Evolutionary conservation across 2,329 filamentous ascomycete genomes (phyloP), one percentile per base, ranked within the genome.

Genomic region (Beauveria scarabaeidicola): DNA sequence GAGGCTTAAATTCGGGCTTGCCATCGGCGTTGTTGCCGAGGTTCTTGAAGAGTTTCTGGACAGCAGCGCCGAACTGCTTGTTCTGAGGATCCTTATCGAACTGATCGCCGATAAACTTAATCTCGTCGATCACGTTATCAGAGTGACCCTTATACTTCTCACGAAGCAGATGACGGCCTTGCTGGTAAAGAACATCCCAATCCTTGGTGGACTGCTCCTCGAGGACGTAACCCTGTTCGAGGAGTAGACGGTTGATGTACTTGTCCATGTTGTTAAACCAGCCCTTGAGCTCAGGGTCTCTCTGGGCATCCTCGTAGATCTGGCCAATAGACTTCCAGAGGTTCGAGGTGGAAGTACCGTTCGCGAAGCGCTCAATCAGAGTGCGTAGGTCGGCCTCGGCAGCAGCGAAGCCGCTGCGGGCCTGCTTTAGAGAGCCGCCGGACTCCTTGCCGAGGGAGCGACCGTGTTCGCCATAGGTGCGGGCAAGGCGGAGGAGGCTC

Each of bases 291-390:
- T 97, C 90, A 0, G 87, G 84, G 65, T 99, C 94, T 21, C 81
- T 81, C 64, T 97, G 90, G 5, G 94, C 91, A 71, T 96, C 90
- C 53, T 79, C 78, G 77, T 97, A 97, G 66, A 99, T 87, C 64
- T 85, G 82, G 65, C 91, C 87, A 72, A 99, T 87, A 0, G 91
- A 85, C 19, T 89, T 86, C 76, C 94, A 91, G 4, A 97, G 78
- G 65, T 96, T 90, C 64, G 95, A 88, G 38, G 86, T 85, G 0
- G 92, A 97, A 9, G 94, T 97, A 69, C 87, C 87, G 73, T 99
- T 97, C 70, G 94, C 94, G 67, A 97, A 97, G 52, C 94, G 89
- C 78, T 97, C 94, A 65, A 99, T 86, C 21, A 99, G 79, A 9
- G 85, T 90, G 84, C 90, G 79, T 76, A 74, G 80, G 70, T 96